A percentile compares a stretch with the other conserved stretches of the same genome.
These are phyloP conservation scores for Eutypella sp. DNA, from an alignment of 2,329 filamentous ascomycete genomes.

Conservation along the genomic window DNA sequence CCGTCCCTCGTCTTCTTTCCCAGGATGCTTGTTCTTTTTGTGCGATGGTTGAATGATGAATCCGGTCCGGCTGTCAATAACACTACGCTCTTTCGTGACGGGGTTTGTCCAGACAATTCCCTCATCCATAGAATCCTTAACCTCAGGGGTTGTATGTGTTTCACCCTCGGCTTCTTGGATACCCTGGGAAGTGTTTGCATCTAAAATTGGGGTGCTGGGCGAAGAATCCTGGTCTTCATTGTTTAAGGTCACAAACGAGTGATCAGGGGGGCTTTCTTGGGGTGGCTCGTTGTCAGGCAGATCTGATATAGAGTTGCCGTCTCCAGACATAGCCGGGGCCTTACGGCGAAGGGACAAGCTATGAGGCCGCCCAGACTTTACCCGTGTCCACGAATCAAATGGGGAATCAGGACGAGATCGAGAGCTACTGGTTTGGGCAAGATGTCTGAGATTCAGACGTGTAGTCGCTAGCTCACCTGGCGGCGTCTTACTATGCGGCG, in stretches of 20 bases:
- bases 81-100: slow-evolving; percentile 43
- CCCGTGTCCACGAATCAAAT: slow-evolving; percentile 32
- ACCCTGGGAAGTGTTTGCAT: background rate
- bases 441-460: slow-evolving; percentile 29
- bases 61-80: slow-evolving; percentile 54
- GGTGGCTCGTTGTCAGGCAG: no score
- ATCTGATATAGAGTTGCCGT: no score
- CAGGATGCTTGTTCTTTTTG: slow-evolving; percentile 26
- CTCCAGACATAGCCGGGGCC: background rate
- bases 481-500: slow-evolving; percentile 3
- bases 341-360: slow-evolving; percentile 6
- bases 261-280: no score
- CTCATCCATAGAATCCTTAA: slow-evolving; percentile 25
- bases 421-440: slow-evolving; percentile 30
- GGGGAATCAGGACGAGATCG: slow-evolving; percentile 22
- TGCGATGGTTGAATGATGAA: slow-evolving; percentile 27
- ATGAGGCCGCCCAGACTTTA: slow-evolving; percentile 28
- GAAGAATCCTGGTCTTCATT: no score
- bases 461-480: slow-evolving; percentile 23
- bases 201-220: no score
- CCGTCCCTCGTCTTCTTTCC: no score
- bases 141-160: background rate
- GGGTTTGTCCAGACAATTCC: slow-evolving; percentile 58
- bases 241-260: no score
- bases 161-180: background rate